Evolutionary conservation across 768 basidiomycete species (phyloP), one percentile per base, ranked within the genome.

Genomic region (Postia placenta): DNA sequence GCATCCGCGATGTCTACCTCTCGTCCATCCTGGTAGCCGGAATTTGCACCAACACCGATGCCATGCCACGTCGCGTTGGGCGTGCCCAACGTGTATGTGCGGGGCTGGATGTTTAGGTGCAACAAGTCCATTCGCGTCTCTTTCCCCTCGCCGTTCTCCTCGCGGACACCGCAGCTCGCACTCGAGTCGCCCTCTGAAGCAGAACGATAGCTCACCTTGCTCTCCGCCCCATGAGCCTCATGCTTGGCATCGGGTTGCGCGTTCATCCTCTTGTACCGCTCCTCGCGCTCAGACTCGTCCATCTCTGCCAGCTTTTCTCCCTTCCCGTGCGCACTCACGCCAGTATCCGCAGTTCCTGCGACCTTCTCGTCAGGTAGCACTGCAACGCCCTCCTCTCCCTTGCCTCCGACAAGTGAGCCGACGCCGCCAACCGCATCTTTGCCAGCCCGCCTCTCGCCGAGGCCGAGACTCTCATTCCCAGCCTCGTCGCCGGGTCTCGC

Each of bases 301-400:
- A 37, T 42, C 48, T 49, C 36, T 3, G 24, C 28, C 3, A 45
- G 30, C 22, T 54, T 49, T 30, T 49, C 48, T n/a, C 52, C 52
- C n/a, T 47, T 33, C 42, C 15, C 20, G 23, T 38, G 45, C 37
- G 38, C 19, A 39, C 22, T 42, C 37, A 17, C 25, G 30, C 25
- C 42, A 5, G 27, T 33, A n/a, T 23, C 45, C n/a, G 37, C 42
- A 0, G 43, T 26, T 20, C 37, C 38, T 9, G 37, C 43, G 26
- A 26, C 39, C 11, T 51, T 49, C 47, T 78, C 76, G 9, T 76
- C 73, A 1, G 78, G 79, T 0, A 75, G 58, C 35, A 69, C 63
- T 4, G 74, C 78, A 11, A 79, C 75, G 4, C 69, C 70, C 14
- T 66, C 65, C 53, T 80, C 78, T 14, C 66, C 68, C 5, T 62